A percentile compares a stretch with the other conserved stretches of the same genome.
phyloP scores from a whole-genome alignment of 441 rosid species.

The Gossypium gossypioides region DNA sequence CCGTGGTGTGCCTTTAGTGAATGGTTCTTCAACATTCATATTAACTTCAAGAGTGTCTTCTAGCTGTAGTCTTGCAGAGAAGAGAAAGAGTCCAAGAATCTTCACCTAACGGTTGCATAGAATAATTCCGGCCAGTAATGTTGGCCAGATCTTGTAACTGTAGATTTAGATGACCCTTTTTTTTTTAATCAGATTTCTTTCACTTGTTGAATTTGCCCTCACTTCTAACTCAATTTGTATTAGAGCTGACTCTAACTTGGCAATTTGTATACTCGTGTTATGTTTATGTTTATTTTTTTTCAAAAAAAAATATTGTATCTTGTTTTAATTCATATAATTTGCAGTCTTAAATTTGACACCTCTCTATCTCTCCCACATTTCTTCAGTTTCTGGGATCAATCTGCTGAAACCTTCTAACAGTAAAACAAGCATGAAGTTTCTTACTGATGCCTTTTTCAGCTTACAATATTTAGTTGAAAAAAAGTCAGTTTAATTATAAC shows the following conservation, averaged over 20 bases:
- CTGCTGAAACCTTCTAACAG: no score
- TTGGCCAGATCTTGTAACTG: slow-evolving; percentile 16
- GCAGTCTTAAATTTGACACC: no score
- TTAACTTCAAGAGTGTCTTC: neutral
- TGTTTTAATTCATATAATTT: no score
- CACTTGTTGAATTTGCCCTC: neutral
- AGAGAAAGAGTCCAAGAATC: neutral
- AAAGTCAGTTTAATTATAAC: no score
- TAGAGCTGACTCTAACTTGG: no score
- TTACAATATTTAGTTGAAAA: no score
- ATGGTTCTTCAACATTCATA: neutral
- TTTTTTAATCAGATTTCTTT: neutral
- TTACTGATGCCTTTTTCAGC: no score
- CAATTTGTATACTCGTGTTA: neutral
- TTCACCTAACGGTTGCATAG: neutral
- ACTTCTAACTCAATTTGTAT: neutral
- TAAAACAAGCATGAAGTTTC: no score
- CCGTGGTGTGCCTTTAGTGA: neutral
- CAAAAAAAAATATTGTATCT: no score
- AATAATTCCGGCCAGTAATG: no score
- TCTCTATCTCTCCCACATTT: no score
- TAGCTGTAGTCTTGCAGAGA: neutral
- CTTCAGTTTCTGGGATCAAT: no score
- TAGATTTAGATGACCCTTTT: slow-evolving; percentile 6
- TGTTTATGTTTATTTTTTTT: neutral